Conservation (phyloP, 495 filamentous ascomycete genomes). For the Daldinia loculata region DNA sequence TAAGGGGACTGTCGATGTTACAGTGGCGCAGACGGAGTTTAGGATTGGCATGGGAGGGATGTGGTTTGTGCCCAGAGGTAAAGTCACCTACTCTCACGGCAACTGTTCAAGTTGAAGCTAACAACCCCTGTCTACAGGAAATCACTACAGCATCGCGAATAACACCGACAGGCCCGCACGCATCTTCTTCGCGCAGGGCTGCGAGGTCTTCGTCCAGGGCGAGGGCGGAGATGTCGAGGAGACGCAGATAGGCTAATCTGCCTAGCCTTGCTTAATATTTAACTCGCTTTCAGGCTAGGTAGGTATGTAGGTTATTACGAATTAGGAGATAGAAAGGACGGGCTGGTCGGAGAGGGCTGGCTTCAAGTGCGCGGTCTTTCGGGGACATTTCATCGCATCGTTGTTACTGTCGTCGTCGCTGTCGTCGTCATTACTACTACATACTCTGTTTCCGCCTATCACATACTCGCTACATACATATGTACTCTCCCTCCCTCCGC, state of each 20-base stretch:
- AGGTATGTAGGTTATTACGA: background rate
- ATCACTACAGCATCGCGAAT: constrained; percentile 85
- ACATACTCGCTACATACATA: background rate
- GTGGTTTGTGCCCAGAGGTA: constrained; percentile 94
- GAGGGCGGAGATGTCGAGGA: constrained; percentile 15
- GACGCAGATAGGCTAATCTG: constrained; percentile 10
- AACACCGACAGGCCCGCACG: constrained; percentile 70
- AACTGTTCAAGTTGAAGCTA: constrained; percentile 6
- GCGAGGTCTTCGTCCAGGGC: constrained; percentile 56
- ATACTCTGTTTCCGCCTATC: background rate
- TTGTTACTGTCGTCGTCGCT: background rate
- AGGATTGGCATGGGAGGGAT: constrained; percentile 85
- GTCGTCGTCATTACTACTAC: background rate
- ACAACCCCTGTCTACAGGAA: constrained; percentile 62
- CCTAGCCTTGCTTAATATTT: background rate
- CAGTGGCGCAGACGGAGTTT: constrained; percentile 83
- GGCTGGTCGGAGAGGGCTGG: background rate
- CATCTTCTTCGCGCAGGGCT: constrained; percentile 87
- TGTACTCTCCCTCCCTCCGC: background rate
- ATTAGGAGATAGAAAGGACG: background rate
- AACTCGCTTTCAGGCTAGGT: background rate
- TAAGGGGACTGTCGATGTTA: constrained; percentile 75
- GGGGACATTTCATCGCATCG: background rate
- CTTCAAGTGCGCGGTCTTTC: background rate
- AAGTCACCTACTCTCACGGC: too few relatives aligned